Base-by-base conservation (phyloP, 495 filamentous ascomycete genomes). In the Pyronema omphalodes region DNA sequence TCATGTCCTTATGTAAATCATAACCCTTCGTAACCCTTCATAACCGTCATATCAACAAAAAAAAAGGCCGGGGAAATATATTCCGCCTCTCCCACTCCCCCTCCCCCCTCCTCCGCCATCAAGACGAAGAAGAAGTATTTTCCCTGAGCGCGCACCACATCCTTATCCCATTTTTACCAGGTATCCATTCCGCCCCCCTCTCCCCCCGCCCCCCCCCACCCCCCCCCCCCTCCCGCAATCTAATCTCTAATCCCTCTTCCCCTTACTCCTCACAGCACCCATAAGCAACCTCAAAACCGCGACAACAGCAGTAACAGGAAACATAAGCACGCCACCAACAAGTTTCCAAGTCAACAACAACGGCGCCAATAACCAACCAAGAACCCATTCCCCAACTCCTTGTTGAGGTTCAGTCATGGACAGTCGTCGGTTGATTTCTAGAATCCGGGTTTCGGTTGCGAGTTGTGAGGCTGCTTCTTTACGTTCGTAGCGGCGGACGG, bases 401-500 rank as follows among this genome's bases (percentile, higher is more conserved):
- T 23, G 44, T 19, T 50, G 47, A 23, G 34, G 8, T 5, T 19
- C 7, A 23, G 34, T 23, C 44, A 7, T n/a, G 34, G 77, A 76
- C 15, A 93, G 65, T 40, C 83, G 74, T 0, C 68, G 62, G 54
- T 93, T 81, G 12, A 95, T 68, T 19, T 77, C 74, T 19, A 73
- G 71, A 37, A 96, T 74, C 14, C 84, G 77, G 14, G 74, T 73
- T 45, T 96, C 87, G 8, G 79, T 89, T 57, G 88, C 80, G 51
- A 80, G 73, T 0, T 79, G 69, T 15, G 82, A 74, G 1, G 88
- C 67, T 0, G 81, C 79, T 9, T 81, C 78, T 54, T 86, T 82
- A 66, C 94, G 95, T 70, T 98, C 91, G 58, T 94, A 94, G n/a
- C 86, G 79, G 11, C 91, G 76, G 33, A 96, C 82, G 0, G 91